Conservation (phyloP, 2,329 filamentous ascomycete species). For the Aureobasidium sp. region DNA sequence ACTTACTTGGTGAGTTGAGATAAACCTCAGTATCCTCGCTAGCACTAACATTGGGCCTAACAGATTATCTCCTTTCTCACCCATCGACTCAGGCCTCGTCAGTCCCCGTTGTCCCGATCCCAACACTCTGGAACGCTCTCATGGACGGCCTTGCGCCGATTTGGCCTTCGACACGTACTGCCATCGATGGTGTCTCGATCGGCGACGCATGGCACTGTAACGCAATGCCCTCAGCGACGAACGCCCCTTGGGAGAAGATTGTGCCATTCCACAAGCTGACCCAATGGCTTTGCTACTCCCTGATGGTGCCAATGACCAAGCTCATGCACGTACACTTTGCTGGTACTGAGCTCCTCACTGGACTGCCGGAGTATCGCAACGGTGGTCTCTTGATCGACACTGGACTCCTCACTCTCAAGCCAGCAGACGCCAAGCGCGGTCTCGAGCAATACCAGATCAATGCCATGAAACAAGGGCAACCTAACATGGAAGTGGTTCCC, state of each 20-base stretch:
- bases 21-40: not conserved
- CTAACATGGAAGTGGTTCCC: constrained; percentile 65
- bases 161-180: constrained; percentile 81
- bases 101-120: constrained; percentile 76
- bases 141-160: constrained; percentile 81
- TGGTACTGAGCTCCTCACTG: constrained; percentile 76
- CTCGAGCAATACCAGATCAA: constrained; percentile 63
- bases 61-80: constrained; percentile 89
- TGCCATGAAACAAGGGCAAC: constrained; percentile 63
- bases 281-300: constrained; percentile 88
- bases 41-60: constrained; percentile 16
- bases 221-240: constrained; percentile 68
- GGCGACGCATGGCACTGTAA: constrained; percentile 93
- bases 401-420: constrained; percentile 70
- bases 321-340: constrained; percentile 74
- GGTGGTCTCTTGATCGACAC: constrained; percentile 83
- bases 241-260: constrained; percentile 69
- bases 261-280: constrained; percentile 91
- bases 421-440: constrained; percentile 61
- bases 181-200: constrained; percentile 77
- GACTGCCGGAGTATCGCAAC: constrained; percentile 86
- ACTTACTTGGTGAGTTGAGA: constrained; percentile 70
- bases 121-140: constrained; percentile 82
- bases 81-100: constrained; percentile 83
- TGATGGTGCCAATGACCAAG: constrained; percentile 85